These are phyloP conservation scores for Colletotrichum ledebouriae DNA, from an alignment of 2,329 filamentous ascomycete species.

Conservation along the genomic window DNA sequence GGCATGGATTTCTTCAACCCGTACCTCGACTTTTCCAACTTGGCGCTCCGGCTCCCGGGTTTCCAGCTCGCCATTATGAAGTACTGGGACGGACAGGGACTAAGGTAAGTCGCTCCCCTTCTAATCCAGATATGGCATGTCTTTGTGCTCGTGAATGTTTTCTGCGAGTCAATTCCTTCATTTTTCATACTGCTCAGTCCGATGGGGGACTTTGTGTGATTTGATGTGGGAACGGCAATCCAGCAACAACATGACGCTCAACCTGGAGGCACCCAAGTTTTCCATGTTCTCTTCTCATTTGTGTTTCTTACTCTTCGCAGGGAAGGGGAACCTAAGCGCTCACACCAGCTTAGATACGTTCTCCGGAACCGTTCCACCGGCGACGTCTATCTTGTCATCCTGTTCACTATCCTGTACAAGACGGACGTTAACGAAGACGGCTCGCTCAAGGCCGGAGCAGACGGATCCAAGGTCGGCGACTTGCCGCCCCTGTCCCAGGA, in stretches of 20 bases:
- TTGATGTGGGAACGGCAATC: not conserved
- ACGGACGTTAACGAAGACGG: constrained; percentile 74
- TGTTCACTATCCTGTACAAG: constrained; percentile 82
- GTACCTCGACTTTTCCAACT: constrained; percentile 86
- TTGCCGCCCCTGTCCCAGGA: constrained; percentile 38
- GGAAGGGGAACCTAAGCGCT: constrained; percentile 66
- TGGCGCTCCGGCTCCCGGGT: constrained; percentile 78
- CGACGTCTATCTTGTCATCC: constrained; percentile 82
- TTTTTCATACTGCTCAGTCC: constrained; percentile 6
- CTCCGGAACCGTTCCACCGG: constrained; percentile 83
- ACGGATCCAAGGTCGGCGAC: constrained; percentile 48
- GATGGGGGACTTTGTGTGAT: constrained; percentile 22
- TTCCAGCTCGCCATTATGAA: constrained; percentile 80
- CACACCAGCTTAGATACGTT: constrained; percentile 91
- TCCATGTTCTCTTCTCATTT: constrained; percentile 29
- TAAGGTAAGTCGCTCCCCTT: constrained; percentile 69
- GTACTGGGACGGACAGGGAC: constrained; percentile 84
- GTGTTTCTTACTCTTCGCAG: constrained; percentile 46
- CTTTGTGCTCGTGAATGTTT: constrained; percentile 13
- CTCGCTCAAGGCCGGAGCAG: constrained; percentile 60
- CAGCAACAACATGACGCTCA: constrained; percentile 1
- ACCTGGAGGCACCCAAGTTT: not conserved
- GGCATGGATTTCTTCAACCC: constrained; percentile 86
- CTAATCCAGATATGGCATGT: constrained; percentile 31
- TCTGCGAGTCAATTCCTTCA: constrained; percentile 2